Evolutionary conservation across 352 stramenopile species (phyloP).

Genomic region (Phytopythium boreale): DNA sequence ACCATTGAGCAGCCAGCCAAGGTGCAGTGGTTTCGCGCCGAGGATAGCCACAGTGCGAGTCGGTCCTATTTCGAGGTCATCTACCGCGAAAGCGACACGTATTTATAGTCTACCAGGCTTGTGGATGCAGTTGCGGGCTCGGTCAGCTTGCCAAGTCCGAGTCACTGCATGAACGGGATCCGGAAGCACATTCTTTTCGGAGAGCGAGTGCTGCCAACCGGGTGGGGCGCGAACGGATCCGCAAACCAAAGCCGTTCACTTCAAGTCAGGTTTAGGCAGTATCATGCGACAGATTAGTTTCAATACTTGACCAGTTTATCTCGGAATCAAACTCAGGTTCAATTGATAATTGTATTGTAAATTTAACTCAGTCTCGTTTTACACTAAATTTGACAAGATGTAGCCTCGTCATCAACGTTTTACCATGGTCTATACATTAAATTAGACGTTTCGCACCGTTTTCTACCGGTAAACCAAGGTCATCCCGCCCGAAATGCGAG

Average conservation of each 20-base stretch:
- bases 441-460: neutral
- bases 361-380: neutral
- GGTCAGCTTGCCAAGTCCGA: too few relatives aligned
- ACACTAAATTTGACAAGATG: neutral
- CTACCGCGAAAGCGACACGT: too few relatives aligned
- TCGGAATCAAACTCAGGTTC: neutral
- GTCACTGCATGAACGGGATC: too few relatives aligned
- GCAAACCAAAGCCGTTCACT: too few relatives aligned
- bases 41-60: neutral
- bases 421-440: neutral
- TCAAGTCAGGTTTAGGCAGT: too few relatives aligned
- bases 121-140: too few relatives aligned
- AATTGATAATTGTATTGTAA: neutral
- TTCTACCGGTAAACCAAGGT: neutral
- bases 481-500: neutral
- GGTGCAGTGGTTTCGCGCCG: neutral
- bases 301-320: too few relatives aligned
- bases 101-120: too few relatives aligned
- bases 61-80: neutral
- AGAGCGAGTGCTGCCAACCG: too few relatives aligned
- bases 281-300: too few relatives aligned
- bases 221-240: too few relatives aligned
- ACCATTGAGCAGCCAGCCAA: neutral
- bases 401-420: neutral
- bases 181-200: too few relatives aligned